Conservation (phyloP, 805 yeast genomes). For the Yarrowia deformans region DNA sequence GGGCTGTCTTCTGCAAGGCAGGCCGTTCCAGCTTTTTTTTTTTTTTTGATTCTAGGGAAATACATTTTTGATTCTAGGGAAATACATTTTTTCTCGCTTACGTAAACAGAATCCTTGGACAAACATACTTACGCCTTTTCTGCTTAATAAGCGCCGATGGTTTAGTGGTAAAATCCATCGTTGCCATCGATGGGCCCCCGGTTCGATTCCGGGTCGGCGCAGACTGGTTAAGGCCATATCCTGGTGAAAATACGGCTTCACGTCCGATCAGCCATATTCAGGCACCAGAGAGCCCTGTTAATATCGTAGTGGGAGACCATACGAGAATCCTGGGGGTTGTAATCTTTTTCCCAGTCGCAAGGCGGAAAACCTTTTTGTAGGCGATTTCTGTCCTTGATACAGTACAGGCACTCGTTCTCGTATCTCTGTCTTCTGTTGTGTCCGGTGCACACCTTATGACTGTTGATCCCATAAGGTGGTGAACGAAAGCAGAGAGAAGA, state of each 20-base stretch:
- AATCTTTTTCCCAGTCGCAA: conserved; percentile 1
- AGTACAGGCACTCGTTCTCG: too few species aligned
- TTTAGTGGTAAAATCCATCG: conserved; percentile 29
- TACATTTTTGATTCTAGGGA: too few species aligned
- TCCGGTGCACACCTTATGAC: too few species aligned
- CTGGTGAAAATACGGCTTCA: conserved; percentile 30
- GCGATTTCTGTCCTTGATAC: too few species aligned
- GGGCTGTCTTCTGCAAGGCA: too few species aligned
- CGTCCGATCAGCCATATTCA: conserved; percentile 29
- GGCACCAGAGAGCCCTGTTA: conserved; percentile 29
- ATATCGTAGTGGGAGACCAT: conserved; percentile 29
- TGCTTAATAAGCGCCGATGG: conserved; percentile 21
- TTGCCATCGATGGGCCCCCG: conserved; percentile 32
- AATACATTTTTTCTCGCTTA: too few species aligned
- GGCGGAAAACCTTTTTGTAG: not conserved
- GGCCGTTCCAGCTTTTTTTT: too few species aligned
- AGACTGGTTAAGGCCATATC: conserved; percentile 19
- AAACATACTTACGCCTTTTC: not conserved
- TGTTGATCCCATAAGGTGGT: too few species aligned
- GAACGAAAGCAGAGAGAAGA: too few species aligned
- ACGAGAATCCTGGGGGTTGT: conserved; percentile 27
- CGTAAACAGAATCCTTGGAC: not conserved
- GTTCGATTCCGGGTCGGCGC: conserved; percentile 32
- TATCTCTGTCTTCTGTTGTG: too few species aligned
- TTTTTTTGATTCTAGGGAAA: too few species aligned